A percentile compares a stretch with the other conserved stretches of the same genome.
Conservation (phyloP, 768 basidiomycete species). For the Lentinula lateritia region DNA sequence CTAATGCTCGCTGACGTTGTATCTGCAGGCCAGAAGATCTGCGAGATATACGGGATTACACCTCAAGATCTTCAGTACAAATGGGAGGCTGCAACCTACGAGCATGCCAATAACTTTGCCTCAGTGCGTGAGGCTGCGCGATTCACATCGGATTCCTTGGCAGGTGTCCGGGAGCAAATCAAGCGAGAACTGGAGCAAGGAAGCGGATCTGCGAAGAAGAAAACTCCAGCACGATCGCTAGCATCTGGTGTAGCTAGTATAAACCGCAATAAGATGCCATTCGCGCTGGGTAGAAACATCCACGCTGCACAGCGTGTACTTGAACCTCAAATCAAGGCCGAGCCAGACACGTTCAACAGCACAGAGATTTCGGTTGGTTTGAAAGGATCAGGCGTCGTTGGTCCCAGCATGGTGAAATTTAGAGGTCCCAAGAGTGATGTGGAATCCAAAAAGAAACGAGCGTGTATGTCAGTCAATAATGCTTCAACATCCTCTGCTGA, state of each 20-base stretch:
- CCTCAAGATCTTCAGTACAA: conserved; percentile 58
- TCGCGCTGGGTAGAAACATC: conserved; percentile 7
- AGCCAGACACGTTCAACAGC: conserved; percentile 20
- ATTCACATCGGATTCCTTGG: conserved; percentile 44
- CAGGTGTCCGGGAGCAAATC: conserved; percentile 41
- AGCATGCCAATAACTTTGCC: conserved; percentile 16
- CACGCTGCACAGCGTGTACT: conserved; percentile 7
- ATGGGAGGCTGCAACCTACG: conserved; percentile 55
- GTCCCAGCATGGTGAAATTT: conserved; percentile 26
- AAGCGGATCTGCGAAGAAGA: conserved; percentile 24
- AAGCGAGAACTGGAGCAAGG: conserved; percentile 36
- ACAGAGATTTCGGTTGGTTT: conserved; percentile 16
- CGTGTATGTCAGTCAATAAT: conserved; percentile 44
- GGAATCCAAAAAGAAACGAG: conserved; percentile 38
- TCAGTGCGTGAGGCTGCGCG: conserved; percentile 27
- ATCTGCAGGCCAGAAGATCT: conserved; percentile 53
- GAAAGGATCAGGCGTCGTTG: neutral
- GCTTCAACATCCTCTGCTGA: neutral
- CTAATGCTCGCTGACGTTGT: neutral
- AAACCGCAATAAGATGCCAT: conserved; percentile 29
- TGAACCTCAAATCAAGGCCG: conserved; percentile 28
- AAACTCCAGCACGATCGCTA: conserved; percentile 23
- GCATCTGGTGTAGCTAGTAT: conserved; percentile 25
- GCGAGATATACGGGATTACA: conserved; percentile 52
- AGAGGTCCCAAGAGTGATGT: conserved; percentile 32